Evolutionary conservation across 2,329 filamentous ascomycete species (phyloP), one percentile per base, ranked within the genome.

Genomic region (Ophiocordyceps polyrhachis-furcata): DNA sequence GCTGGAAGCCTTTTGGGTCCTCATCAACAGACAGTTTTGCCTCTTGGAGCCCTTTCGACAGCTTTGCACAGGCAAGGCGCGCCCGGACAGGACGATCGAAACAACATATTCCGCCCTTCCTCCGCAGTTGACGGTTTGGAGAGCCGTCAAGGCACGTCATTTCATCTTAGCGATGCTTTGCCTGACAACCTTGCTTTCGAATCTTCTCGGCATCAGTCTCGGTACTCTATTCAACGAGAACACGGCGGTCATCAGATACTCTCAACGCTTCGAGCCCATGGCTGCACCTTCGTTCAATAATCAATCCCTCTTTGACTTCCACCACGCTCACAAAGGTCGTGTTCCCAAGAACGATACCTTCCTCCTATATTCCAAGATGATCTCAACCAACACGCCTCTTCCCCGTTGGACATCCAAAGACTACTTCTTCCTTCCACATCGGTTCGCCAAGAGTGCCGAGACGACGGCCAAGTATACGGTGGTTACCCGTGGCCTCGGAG

Each of bases 1-100:
- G 0, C 59, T 77, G 0, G 75, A 80, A 32, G 74, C 75, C 0
- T 62, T 72, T 1, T 76, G 74, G 68, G 56, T 74, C 0, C 51
- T 77, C 0, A 46, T 80, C 0, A 78, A 74, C 40, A 62, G 74
- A 0, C 45, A 71, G 0, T 49, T 76, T 0, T 76, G 71, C 38
- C 52, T 76, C 9, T 48, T 79, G 0, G 68, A 75, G 28, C 75
- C 75, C 0, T 69, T 75, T 17, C 61, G 70, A 2, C 64, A 71
- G 14, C 56, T 79, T 0, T 61, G 62, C 19, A 47, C 50, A 5
- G 66, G 70, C 0, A 52, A 49, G 2, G 58, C 62, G 0, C 43
- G 47, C 1, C 48, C 62, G 0, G 60, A 62, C 0, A 54, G 59
- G 0, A 64, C 70, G 0, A 47, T 73, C 0, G 53, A 70, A 4